phyloP scores from a whole-genome alignment of 352 stramenopile species.

The Pythium folliculosum region DNA sequence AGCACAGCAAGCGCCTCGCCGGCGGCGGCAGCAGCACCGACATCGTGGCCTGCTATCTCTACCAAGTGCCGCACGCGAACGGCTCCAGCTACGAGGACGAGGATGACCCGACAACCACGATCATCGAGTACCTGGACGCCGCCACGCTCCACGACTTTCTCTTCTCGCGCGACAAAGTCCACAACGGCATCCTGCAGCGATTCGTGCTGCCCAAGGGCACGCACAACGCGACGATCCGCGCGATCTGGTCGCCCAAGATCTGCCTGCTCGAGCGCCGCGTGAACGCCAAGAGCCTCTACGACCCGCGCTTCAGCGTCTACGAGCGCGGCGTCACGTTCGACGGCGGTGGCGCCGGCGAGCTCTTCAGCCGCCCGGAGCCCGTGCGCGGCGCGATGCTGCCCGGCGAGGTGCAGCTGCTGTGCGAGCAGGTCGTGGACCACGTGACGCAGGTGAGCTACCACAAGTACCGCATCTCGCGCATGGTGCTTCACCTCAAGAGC shows the following conservation, averaged over 20 bases:
- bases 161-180: slow-evolving; percentile 88
- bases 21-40: slow-evolving; percentile 46
- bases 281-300: slow-evolving; percentile 90
- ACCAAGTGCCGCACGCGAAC: slow-evolving; percentile 25
- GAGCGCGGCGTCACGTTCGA: slow-evolving; percentile 95
- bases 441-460: slow-evolving; percentile 92
- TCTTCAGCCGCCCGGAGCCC: slow-evolving; percentile 83
- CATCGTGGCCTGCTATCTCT: slow-evolving; percentile 93
- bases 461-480: slow-evolving; percentile 90
- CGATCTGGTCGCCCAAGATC: slow-evolving; percentile 95
- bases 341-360: slow-evolving; percentile 68
- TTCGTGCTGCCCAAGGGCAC: slow-evolving; percentile 94
- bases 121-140: slow-evolving; percentile 94
- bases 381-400: slow-evolving; percentile 91
- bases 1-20: slow-evolving; percentile 47
- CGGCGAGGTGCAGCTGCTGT: slow-evolving; percentile 90
- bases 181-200: slow-evolving; percentile 93
- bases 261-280: slow-evolving; percentile 92
- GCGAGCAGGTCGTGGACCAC: slow-evolving; percentile 92
- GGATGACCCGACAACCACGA: slow-evolving; percentile 30
- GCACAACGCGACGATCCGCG: slow-evolving; percentile 88
- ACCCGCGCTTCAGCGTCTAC: slow-evolving; percentile 92
- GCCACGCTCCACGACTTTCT: slow-evolving; percentile 91
- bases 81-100: slow-evolving; percentile 5
- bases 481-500: slow-evolving; percentile 96